Evolutionary conservation across 768 basidiomycete species (phyloP), one percentile per base, ranked within the genome.

Genomic region (Calocera cornea): DNA sequence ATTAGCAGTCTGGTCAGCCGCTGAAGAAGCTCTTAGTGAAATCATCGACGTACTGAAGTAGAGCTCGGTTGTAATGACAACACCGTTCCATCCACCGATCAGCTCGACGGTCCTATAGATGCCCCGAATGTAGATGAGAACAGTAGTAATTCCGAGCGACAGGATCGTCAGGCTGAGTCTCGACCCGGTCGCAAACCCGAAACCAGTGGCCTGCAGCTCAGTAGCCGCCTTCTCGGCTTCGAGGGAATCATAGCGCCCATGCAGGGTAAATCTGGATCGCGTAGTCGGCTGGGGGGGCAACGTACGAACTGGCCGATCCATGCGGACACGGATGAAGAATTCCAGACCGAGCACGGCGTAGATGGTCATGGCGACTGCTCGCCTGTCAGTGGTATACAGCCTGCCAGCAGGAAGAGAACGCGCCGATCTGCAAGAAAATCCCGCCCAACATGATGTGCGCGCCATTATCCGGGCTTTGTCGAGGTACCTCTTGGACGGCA

Each of bases 371-470:
- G 80, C 78, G 36, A 77, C 81, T 11, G 68, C 66, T 64, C 78
- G 70, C 60, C 27, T 24, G 69, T 34, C 19, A 68, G 40, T 68
- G 47, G 64, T 67, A 64, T 54, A 50, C 63, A 66, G 67, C 31
- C 68, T 66, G 22, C 33, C 33, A 22, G 40, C 54, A 65, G 41
- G 19, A 29, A 29, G 31, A 29, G 16, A 2, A 75, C 79, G 66
- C 40, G 80, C 81, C 73, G 66, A 86, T 74, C 71, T 88, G 86
- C 71, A 87, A 81, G 19, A 78, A 77, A 68, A 89, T 87, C 63
- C 87, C 87, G 12, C 76, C 83, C 12, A 86, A 78, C 85, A 87
- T 86, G 72, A 86, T 78, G 63, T 82, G 71, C 16, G 79, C 80
- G 2, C 83, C 84, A 78, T 80, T 66, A 34, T 75, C 73, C 19